Conservation (phyloP, 2,329 filamentous ascomycete species). For the Neodidymelliopsis sp. region DNA sequence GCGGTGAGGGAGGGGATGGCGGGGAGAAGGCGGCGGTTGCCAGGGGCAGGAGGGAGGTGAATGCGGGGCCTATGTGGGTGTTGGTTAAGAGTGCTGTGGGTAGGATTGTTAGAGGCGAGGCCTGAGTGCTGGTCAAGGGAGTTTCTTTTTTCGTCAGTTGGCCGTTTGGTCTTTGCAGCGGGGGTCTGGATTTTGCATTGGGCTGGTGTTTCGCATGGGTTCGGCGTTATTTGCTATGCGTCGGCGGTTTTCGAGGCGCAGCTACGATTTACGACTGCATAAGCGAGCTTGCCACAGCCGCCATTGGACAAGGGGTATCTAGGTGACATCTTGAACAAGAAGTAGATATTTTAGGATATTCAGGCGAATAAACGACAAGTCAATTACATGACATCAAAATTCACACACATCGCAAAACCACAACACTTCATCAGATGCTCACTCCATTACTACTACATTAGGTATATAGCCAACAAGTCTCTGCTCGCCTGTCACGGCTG, state of each 20-base stretch:
- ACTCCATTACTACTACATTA: constrained; percentile 23
- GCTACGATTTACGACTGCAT: constrained; percentile 19
- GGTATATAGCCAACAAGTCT: constrained; percentile 27
- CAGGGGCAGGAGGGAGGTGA: constrained; percentile 29
- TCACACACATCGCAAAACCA: neutral
- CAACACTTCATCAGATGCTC: constrained; percentile 3
- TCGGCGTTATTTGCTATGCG: constrained; percentile 15
- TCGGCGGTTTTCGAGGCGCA: constrained; percentile 14
- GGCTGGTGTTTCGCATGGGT: constrained; percentile 17
- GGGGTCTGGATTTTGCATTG: constrained; percentile 18
- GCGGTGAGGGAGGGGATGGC: constrained; percentile 17
- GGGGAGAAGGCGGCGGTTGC: constrained; percentile 10
- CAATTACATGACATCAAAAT: neutral
- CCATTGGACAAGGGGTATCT: constrained; percentile 7
- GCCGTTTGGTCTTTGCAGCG: constrained; percentile 5
- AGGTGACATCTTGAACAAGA: neutral
- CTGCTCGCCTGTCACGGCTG: constrained; percentile 7
- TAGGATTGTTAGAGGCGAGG: constrained; percentile 34
- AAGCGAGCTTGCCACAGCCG: constrained; percentile 18
- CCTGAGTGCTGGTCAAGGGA: constrained; percentile 16
- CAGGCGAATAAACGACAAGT: neutral
- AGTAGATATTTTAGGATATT: neutral
- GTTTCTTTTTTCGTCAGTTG: neutral
- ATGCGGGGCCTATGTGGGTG: constrained; percentile 39
- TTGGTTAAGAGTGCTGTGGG: constrained; percentile 35